Evolutionary conservation across 73 alveolate genomes (phyloP).

Genomic region (Halteria grandinella): DNA sequence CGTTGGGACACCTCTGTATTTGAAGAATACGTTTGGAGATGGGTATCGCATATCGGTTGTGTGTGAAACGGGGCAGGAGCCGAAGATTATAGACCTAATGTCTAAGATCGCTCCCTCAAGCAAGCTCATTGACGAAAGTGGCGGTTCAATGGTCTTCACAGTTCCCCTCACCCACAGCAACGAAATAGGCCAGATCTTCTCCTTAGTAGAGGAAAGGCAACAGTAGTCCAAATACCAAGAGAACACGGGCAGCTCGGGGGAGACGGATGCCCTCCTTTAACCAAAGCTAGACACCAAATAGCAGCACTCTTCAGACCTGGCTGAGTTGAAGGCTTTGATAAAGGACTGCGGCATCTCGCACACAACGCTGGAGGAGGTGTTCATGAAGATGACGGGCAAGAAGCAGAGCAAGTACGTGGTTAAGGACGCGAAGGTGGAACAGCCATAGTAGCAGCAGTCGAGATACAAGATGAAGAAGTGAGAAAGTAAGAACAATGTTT

Average conservation of each 20-base stretch:
- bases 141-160: conserved; percentile 77
- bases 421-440: too few relatives aligned
- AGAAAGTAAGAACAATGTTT: too few relatives aligned
- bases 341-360: conserved; percentile 89
- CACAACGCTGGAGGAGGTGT: conserved; percentile 92
- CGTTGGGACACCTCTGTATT: conserved; percentile 95
- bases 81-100: conserved; percentile 53
- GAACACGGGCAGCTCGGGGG: too few relatives aligned
- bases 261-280: too few relatives aligned
- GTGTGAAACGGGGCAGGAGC: conserved; percentile 44
- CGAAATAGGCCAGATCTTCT: conserved; percentile 64
- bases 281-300: too few relatives aligned
- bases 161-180: conserved; percentile 68
- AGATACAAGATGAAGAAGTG: too few relatives aligned
- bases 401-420: too few relatives aligned
- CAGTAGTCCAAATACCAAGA: too few relatives aligned
- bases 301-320: not conserved
- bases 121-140: conserved; percentile 72
- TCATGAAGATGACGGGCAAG: conserved; percentile 84
- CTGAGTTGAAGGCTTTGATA: conserved; percentile 57
- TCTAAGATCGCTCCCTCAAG: conserved; percentile 55
- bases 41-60: conserved; percentile 80
- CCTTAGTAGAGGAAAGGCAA: conserved; percentile 57
- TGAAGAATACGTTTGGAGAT: conserved; percentile 90
- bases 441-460: too few relatives aligned